These are phyloP conservation scores for Diutina ranongensis DNA, from an alignment of 1,139 yeast species.

Conservation along the genomic window DNA sequence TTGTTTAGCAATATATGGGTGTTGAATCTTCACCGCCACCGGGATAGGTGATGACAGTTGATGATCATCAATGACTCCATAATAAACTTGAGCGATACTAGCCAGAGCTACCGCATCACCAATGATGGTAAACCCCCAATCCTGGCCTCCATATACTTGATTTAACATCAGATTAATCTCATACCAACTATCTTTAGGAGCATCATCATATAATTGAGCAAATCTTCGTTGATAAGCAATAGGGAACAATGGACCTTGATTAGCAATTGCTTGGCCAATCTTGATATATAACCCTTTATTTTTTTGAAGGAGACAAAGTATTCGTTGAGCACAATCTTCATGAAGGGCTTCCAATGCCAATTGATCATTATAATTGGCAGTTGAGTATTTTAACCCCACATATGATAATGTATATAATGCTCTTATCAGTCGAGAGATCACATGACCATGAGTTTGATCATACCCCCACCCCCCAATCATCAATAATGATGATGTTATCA, in stretches of 20 bases:
- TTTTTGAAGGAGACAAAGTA: conserved; percentile 37
- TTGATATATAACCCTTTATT: conserved; percentile 71
- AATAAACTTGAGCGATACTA: conserved; percentile 64
- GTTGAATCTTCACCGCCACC: conserved; percentile 66
- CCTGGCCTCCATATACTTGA: conserved; percentile 28
- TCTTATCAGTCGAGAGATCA: not conserved
- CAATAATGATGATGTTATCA: not conserved
- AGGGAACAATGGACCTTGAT: conserved; percentile 61
- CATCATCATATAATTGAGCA: conserved; percentile 51
- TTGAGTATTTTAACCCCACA: not conserved
- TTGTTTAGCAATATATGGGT: conserved; percentile 46
- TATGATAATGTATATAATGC: not conserved
- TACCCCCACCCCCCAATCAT: not conserved
- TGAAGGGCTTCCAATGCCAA: conserved; percentile 42
- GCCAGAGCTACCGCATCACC: conserved; percentile 58
- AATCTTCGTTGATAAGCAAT: conserved; percentile 45
- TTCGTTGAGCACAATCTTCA: conserved; percentile 43
- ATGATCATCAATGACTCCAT: conserved; percentile 34
- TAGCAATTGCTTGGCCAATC: conserved; percentile 65
- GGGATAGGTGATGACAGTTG: no score
- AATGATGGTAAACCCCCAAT: conserved; percentile 19
- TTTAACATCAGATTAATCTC: conserved; percentile 33
- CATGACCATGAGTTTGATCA: not conserved
- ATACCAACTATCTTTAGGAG: conserved; percentile 58
- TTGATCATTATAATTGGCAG: conserved; percentile 16